Evolutionary conservation across 441 rosid species (phyloP).

Genomic region (Euphorbia schlechtendalii): DNA sequence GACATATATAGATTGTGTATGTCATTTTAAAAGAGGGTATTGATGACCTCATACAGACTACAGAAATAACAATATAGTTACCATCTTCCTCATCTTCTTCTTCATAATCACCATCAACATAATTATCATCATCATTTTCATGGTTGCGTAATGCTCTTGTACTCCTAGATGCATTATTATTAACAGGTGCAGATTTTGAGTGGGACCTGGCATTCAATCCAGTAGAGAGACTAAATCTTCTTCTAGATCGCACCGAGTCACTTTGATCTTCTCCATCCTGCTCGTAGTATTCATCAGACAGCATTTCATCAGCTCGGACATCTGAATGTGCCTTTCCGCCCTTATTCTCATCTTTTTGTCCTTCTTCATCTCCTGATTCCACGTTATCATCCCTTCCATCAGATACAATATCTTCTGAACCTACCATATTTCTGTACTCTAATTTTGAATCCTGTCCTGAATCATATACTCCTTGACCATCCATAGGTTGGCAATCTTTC

Average conservation of each 20-base stretch:
- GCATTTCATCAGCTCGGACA: conserved; percentile 95
- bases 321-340: conserved; percentile 64
- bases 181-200: conserved; percentile 34
- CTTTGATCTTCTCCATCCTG: conserved; percentile 96
- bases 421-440: conserved; percentile 42
- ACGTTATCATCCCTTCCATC: conserved; percentile 47
- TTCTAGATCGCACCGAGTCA: conserved; percentile 56
- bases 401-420: conserved; percentile 48
- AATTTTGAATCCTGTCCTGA: conserved; percentile 66
- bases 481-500: conserved; percentile 96
- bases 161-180: conserved; percentile 43
- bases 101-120: conserved; percentile 65
- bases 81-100: conserved; percentile 87
- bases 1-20: neutral
- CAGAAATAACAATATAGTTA: conserved; percentile 30
- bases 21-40: neutral
- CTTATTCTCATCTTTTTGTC: conserved; percentile 40
- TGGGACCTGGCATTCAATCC: conserved; percentile 50
- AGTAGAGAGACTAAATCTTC: conserved; percentile 44
- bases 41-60: conserved; percentile 10
- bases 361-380: conserved; percentile 66
- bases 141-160: conserved; percentile 39
- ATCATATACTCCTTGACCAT: conserved; percentile 54
- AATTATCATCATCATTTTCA: conserved; percentile 23
- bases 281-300: conserved; percentile 99